These are phyloP conservation scores for Paecilomyces variotii DNA, from an alignment of 2,329 filamentous ascomycete species.

Conservation along the genomic window DNA sequence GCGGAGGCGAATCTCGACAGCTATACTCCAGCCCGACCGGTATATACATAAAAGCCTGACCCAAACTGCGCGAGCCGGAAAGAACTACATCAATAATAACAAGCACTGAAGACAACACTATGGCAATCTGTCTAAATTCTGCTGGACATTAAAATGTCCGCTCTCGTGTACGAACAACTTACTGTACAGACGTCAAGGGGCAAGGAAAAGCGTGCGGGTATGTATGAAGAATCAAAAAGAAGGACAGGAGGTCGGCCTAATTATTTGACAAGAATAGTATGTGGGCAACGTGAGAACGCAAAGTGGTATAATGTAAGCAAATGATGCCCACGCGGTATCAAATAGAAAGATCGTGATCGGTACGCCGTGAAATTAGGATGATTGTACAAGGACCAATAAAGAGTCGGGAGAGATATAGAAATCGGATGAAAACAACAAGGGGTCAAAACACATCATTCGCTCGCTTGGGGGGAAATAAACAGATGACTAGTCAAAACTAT, in stretches of 20 bases:
- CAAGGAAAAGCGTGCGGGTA: background rate
- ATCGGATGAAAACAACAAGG: background rate
- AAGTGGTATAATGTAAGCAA: background rate
- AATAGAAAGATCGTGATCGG: background rate
- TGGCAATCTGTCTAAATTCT: background rate
- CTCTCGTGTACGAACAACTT: background rate
- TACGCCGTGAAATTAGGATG: background rate
- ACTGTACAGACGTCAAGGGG: background rate
- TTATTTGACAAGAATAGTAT: background rate
- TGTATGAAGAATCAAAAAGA: background rate
- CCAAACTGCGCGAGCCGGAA: background rate
- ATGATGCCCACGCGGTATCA: background rate
- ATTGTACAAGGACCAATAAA: background rate
- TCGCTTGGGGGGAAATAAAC: background rate
- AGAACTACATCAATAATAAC: background rate
- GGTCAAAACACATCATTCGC: background rate
- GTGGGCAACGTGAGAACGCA: background rate
- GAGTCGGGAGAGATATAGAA: background rate
- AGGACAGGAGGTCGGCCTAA: background rate
- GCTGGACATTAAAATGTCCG: background rate
- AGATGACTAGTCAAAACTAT: background rate
- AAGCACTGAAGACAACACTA: background rate
- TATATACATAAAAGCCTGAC: background rate
- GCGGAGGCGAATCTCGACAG: background rate
- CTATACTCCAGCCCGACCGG: too few species aligned